Evolutionary conservation across 1,284 basidiomycete species (phyloP), one percentile per base, ranked within the genome.

Genomic region (Ustilago shanxiensis): DNA sequence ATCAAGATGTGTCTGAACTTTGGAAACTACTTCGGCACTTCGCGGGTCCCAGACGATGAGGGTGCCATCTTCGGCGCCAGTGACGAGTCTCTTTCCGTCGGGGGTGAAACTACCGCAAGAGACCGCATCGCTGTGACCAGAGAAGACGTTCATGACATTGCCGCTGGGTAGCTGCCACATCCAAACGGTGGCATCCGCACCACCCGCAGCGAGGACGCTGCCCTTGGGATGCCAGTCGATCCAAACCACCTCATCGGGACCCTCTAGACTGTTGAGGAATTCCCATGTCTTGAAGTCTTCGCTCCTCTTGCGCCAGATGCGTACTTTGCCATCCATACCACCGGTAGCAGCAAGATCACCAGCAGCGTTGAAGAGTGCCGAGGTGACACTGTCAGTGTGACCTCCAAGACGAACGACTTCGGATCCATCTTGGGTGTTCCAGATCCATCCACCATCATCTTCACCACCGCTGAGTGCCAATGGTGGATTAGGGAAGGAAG

Each of bases 151-250:
- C 93, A 98, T 95, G 54, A 92, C 94, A 79, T 91, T 93, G 53
- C 95, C 96, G 3, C 92, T 93, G 3, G 96, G 96, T 50, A 99
- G 88, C 88, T 97, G 93, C 95, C 95, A 99, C 82, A 99, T 89
- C 96, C 96, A 99, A n/a, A 96, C 91, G 4, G 93, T 97, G 4
- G 93, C 90, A 86, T 99, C 96, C 77, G 96, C 94, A 20, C 93
- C 93, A 39, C 96, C 96, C 0, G 94, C 95, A 3, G 96, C 90
- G 0, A 99, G 89, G 3, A 98, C 93, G 53, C 89, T 88, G 16
- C 95, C 97, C 86, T 92, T 95, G 0, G 97, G 96, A 88, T 99
- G 97, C 96, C 96, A 99, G 87, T 91, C 89, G 57, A 99, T 86
- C 91, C 95, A 98, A 88, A 92, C 92, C 68, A 98, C 92, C 89